phyloP scores from a whole-genome alignment of 768 basidiomycete species.

The Chlorophyllum brunneum region DNA sequence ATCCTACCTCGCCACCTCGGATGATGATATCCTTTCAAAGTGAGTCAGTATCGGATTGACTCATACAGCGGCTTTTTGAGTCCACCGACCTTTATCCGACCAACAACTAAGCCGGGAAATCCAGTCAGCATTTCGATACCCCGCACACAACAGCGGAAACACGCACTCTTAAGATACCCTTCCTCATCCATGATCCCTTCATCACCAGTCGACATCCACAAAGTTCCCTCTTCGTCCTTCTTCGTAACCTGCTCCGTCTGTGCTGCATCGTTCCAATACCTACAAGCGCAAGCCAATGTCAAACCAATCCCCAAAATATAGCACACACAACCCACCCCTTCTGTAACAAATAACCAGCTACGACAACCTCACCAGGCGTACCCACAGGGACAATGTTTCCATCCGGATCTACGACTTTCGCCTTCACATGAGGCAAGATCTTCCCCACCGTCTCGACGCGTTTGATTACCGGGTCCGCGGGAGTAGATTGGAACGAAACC shows the following conservation, averaged over 20 bases:
- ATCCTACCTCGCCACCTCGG: constrained; percentile 72
- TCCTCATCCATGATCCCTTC: constrained; percentile 79
- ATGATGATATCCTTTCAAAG: constrained; percentile 70
- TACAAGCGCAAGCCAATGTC: constrained; percentile 21
- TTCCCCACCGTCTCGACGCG: constrained; percentile 82
- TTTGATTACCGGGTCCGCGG: constrained; percentile 63
- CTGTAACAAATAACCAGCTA: constrained; percentile 76
- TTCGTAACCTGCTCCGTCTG: constrained; percentile 63
- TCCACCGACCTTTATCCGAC: constrained; percentile 74
- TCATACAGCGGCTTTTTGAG: neutral
- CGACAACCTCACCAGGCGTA: constrained; percentile 69
- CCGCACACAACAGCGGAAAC: neutral
- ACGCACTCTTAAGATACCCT: constrained; percentile 70
- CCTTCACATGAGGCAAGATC: constrained; percentile 72
- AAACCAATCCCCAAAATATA: neutral
- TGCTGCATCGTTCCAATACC: constrained; percentile 74
- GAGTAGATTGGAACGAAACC: constrained; percentile 78
- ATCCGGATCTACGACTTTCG: constrained; percentile 59
- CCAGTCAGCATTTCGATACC: neutral
- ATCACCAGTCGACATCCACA: constrained; percentile 87
- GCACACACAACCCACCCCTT: constrained; percentile 51
- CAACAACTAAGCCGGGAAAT: constrained; percentile 54
- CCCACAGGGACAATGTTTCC: constrained; percentile 67
- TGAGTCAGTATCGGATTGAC: neutral
- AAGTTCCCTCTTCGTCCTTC: constrained; percentile 44